phyloP scores from a whole-genome alignment of 164 flowering plant genomes.

The Magnolia kwangsiensis region DNA sequence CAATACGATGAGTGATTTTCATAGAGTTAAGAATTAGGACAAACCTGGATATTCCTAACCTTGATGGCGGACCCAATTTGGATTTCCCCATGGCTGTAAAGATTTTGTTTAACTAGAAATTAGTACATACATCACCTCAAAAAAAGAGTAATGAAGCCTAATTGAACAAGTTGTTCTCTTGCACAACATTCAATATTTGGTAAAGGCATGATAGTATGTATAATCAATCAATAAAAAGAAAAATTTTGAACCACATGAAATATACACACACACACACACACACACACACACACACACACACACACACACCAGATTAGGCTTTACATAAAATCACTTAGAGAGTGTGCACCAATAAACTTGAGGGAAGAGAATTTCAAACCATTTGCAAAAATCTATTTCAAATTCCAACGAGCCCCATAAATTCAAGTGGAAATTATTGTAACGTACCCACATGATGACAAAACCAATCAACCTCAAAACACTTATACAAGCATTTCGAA shows the following conservation, averaged over 20 bases:
- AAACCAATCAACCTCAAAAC: too few relatives aligned
- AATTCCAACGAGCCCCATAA: too few relatives aligned
- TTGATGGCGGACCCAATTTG: conserved; percentile 56
- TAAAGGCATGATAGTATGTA: neutral
- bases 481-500: too few relatives aligned
- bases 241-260: too few relatives aligned
- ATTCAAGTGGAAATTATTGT: too few relatives aligned
- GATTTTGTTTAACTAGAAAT: neutral
- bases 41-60: conserved; percentile 62
- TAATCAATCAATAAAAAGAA: too few relatives aligned
- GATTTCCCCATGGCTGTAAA: conserved; percentile 59
- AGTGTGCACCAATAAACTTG: neutral
- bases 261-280: too few relatives aligned
- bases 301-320: too few relatives aligned
- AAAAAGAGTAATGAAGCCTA: neutral
- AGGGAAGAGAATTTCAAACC: too few relatives aligned
- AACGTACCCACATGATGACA: too few relatives aligned
- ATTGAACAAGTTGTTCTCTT: neutral
- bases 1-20: neutral
- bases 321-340: neutral
- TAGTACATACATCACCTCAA: neutral
- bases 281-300: too few relatives aligned
- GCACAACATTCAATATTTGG: neutral
- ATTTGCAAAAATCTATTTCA: too few relatives aligned
- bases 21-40: neutral